Conservation (phyloP, 2,329 filamentous ascomycete genomes). For the Leptographium procerum region DNA sequence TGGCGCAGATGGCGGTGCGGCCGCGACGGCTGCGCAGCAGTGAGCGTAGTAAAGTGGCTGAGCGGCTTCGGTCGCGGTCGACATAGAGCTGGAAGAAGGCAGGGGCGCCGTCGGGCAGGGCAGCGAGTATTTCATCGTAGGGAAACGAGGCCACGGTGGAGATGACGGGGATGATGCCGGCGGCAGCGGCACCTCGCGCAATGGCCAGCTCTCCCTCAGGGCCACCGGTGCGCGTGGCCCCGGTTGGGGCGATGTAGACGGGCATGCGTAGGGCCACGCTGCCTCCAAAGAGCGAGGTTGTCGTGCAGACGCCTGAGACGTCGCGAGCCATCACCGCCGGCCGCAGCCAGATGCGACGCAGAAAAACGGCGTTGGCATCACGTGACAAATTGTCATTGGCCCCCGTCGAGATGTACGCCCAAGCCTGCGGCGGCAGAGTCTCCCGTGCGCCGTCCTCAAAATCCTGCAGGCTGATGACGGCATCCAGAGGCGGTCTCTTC, state of each 20-base stretch:
- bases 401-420: conserved; percentile 44
- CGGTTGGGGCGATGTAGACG: conserved; percentile 38
- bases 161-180: conserved; percentile 29
- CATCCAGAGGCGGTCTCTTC: conserved; percentile 7
- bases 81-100: conserved; percentile 15
- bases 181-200: conserved; percentile 32
- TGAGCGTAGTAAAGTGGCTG: conserved; percentile 3
- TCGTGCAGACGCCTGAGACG: conserved; percentile 27
- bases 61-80: conserved; percentile 6
- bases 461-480: conserved; percentile 26
- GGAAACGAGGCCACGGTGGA: conserved; percentile 14
- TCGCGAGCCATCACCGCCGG: conserved; percentile 34
- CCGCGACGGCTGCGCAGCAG: conserved; percentile 17
- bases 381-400: conserved; percentile 40
- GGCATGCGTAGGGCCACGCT: conserved; percentile 22
- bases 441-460: conserved; percentile 35
- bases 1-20: conserved; percentile 32
- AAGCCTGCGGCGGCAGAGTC: conserved; percentile 34
- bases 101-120: conserved; percentile 17
- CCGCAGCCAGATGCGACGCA: conserved; percentile 39
- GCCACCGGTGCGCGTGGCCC: conserved; percentile 37
- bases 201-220: conserved; percentile 41
- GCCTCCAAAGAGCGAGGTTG: conserved; percentile 28
- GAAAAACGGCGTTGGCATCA: conserved; percentile 35
- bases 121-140: conserved; percentile 10